Conservation (phyloP, 2,329 filamentous ascomycete species). For the Daldinia sp. region DNA sequence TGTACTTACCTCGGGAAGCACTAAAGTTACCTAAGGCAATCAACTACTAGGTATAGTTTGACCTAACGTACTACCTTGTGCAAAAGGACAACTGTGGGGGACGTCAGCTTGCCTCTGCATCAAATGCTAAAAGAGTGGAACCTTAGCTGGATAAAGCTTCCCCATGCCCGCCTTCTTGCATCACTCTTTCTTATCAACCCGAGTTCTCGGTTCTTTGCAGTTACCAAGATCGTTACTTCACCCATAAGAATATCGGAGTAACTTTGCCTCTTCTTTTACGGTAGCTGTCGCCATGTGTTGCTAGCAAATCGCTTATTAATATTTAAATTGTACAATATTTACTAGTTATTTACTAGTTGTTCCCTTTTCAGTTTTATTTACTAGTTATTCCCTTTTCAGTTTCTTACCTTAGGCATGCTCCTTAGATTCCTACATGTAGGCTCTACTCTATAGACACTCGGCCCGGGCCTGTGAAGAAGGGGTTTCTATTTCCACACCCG, state of each 20-base stretch:
- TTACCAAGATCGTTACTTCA: slow-evolving; percentile 7
- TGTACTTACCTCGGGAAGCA: background rate
- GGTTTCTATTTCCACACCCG: background rate
- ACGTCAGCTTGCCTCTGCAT: slow-evolving; percentile 8
- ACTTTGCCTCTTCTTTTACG: slow-evolving; percentile 14
- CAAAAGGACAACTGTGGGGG: background rate
- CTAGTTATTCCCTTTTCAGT: background rate
- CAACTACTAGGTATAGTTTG: background rate
- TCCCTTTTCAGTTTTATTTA: background rate
- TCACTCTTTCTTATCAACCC: slow-evolving; percentile 17
- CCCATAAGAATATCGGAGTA: background rate
- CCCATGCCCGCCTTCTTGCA: slow-evolving; percentile 29
- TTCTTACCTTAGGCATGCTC: background rate
- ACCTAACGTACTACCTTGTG: too few relatives aligned
- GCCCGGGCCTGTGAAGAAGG: background rate
- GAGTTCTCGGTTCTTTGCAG: slow-evolving; percentile 13
- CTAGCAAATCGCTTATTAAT: slow-evolving; percentile 3
- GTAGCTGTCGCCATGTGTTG: background rate
- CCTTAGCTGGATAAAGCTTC: slow-evolving; percentile 25
- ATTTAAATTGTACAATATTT: background rate
- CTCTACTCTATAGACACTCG: background rate
- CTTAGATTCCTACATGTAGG: background rate
- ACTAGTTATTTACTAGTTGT: background rate
- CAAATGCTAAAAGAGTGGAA: slow-evolving; percentile 23
- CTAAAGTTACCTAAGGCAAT: too few relatives aligned